Evolutionary conservation across 768 basidiomycete genomes (phyloP), one percentile per base, ranked within the genome.

Genomic region (Rhodosporidiobolus odoratus): DNA sequence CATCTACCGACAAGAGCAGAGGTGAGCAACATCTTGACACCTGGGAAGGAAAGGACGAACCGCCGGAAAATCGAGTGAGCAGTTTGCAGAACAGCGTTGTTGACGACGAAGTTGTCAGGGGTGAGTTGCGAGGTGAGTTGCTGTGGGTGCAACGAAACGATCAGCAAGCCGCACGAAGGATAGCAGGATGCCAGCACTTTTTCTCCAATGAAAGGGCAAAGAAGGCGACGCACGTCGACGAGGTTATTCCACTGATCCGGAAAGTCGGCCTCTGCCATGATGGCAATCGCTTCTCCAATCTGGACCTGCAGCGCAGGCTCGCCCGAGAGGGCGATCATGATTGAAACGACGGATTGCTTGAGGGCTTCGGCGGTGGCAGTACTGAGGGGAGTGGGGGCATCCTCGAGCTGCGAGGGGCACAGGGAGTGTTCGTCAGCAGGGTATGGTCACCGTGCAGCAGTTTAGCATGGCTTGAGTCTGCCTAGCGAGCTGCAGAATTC

Each of bases 231-330:
- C 79, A 96, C 94, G 82, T 92, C 89, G 76, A 96, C 87, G 69
- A 98, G 85, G 81, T 89, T 86, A 25, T 85, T 84, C 96, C 96
- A 99, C 74, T 85, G 85, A 23, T 82, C 80, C 16, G 96, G 96
- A 78, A 98, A 99, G 81, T 99, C 96, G 34, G 88, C 83, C 74
- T 88, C 86, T 21, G 96, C 94, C 77, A 98, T 89, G 75, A 94
- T 85, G 13, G 93, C 88, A 40, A 98, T 89, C 16, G 92, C 86
- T 81, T 99, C 94, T 23, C 92, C 94, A 41, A 98, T 85, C 80
- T 98, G 93, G 2, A 88, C 86, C 68, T 82, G 81, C 35, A 82
- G 72, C 34, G 76, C 75, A 6, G 81, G 76, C 52, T 69, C 84
- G 68, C 83, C 83, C 0, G 92, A 90, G 41, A 97, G 83, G 30